Conservation (phyloP, 2,329 filamentous ascomycete species). For the Chaetomiaceae sp. region DNA sequence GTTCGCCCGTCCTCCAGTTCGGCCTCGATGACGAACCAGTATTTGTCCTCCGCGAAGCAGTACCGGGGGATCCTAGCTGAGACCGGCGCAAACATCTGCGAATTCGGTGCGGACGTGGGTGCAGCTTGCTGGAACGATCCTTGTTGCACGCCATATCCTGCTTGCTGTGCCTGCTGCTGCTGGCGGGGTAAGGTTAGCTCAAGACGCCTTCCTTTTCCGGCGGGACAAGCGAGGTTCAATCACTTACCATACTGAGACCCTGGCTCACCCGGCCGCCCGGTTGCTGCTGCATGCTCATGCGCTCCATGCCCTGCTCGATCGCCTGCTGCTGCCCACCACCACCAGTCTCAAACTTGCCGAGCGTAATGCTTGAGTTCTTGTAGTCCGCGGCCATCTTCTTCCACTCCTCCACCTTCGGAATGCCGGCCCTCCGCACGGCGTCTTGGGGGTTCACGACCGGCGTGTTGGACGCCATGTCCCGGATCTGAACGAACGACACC, state of each 20-base stretch:
- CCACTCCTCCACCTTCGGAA: conserved; percentile 96
- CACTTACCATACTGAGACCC: conserved; percentile 45
- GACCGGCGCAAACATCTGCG: conserved; percentile 66
- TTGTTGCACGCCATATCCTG: conserved; percentile 33
- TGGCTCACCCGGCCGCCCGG: conserved; percentile 43
- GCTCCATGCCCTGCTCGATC: conserved; percentile 66
- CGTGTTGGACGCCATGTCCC: conserved; percentile 84
- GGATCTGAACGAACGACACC: conserved; percentile 92
- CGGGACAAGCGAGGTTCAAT: not conserved
- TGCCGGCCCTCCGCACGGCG: conserved; percentile 79
- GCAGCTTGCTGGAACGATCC: conserved; percentile 33
- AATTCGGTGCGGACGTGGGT: conserved; percentile 16
- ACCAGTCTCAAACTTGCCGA: conserved; percentile 77
- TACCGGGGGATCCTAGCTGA: conserved; percentile 84
- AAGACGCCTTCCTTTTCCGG: too few relatives aligned
- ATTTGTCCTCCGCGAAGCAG: conserved; percentile 94
- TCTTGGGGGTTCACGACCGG: conserved; percentile 76
- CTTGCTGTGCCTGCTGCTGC: conserved; percentile 30
- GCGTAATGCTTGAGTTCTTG: conserved; percentile 96
- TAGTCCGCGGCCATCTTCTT: conserved; percentile 99
- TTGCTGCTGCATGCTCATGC: conserved; percentile 68
- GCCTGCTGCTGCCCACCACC: conserved; percentile 31
- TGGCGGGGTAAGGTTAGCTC: too few relatives aligned
- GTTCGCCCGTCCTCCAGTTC: conserved; percentile 82
- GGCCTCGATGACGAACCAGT: conserved; percentile 96